Evolutionary conservation across 179 eudicot species (phyloP), one percentile per base, ranked within the genome.

Genomic region (Sideroxylon spinosum): DNA sequence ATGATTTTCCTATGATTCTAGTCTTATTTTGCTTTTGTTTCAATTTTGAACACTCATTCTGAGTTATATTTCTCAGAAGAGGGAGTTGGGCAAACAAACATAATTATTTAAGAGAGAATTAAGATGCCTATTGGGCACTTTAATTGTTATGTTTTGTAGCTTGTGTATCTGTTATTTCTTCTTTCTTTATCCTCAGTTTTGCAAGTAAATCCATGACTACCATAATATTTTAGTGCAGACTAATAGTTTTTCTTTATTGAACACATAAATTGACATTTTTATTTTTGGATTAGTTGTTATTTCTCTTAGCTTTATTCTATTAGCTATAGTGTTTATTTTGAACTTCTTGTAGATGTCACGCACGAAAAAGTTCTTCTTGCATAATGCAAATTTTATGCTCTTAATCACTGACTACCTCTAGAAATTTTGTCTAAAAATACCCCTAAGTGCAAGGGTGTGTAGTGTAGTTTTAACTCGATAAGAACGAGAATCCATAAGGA

Each of bases 1-100:
- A 49, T 62, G 78, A 46, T 75, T 62, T 0, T 1, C 78, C 69
- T 22, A 61, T 22, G 13, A 75, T 44, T 62, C 28, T 61, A 11
- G 68, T 22, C 17, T 1, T 9, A 44, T 14, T 12, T 20, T 22
- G 6, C 20, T 59, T 62, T 50, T 23, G 26, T 69, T 7, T 46
- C 7, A 69, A 11, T 28, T 32, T 16, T 37, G 28, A 65, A 7
- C 11, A 9, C 1, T 0, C 37, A 67, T 32, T 67, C 52, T 67
- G 32, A 29, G 9, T 7, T 74, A n/a, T 0, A 12, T 11, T 71
- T 71, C 23, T 23, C 60, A 50, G 16, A 2, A 50, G 37, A 17
- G 20, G 64, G 76, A 20, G 29, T 19, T 70, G 20, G 57, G 28
- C 22, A n/a, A 26, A 2, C 13, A 7, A 59, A 17, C 1, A 49